phyloP scores from a whole-genome alignment of 306 rosid species.

The Acmispon strigosus region DNA sequence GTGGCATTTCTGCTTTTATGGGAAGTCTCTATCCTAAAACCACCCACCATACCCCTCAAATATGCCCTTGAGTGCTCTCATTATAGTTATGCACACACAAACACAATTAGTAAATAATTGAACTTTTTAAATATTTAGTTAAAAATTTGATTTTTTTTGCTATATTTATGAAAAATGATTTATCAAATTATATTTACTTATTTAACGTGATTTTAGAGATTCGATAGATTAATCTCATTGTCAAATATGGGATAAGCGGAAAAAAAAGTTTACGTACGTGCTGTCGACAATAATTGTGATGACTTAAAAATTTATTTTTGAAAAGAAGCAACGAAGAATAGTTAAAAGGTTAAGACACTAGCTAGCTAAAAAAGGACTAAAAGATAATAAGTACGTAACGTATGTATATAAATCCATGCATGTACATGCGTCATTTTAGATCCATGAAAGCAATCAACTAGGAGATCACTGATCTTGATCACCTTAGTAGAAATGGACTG shows the following conservation, averaged over 20 bases:
- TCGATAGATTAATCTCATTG: too few species aligned
- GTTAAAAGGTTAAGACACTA: not conserved
- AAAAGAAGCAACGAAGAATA: not conserved
- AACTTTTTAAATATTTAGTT: too few species aligned
- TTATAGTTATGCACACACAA: too few species aligned
- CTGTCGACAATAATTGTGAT: constrained; percentile 8
- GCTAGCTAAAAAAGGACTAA: not conserved
- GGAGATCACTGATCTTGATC: not conserved
- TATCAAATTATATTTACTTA: too few species aligned
- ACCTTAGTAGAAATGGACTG: not conserved
- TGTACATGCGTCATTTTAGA: constrained; percentile 25
- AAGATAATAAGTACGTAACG: constrained; percentile 21
- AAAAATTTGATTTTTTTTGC: too few species aligned
- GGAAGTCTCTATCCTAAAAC: constrained; percentile 29
- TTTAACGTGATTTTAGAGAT: too few species aligned
- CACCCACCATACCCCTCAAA: constrained; percentile 33
- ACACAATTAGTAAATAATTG: too few species aligned
- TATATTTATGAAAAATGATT: too few species aligned
- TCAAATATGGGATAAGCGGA: too few species aligned
- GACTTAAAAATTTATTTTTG: not conserved
- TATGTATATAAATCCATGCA: constrained; percentile 35
- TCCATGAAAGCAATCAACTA: not conserved
- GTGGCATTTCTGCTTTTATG: constrained; percentile 46
- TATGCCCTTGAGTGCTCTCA: constrained; percentile 24
- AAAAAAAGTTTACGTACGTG: not conserved